Evolutionary conservation across 441 rosid species (phyloP).

Genomic region (Isatis lusitanica): DNA sequence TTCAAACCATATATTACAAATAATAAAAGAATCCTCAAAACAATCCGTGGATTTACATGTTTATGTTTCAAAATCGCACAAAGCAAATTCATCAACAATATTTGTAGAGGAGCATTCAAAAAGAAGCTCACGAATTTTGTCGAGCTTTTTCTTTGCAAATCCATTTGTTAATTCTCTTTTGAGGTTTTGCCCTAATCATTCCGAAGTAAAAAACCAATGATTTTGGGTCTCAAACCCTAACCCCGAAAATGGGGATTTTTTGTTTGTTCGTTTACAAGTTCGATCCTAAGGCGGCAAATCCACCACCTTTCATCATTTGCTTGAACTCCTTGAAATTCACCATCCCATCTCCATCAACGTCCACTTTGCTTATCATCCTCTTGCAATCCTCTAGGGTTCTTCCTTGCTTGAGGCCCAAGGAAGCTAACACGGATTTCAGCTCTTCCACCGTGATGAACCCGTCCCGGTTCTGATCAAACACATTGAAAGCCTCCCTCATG

Average conservation of each 20-base stretch:
- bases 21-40: constrained; percentile 3
- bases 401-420: constrained; percentile 83
- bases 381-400: constrained; percentile 77
- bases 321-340: constrained; percentile 79
- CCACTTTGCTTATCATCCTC: constrained; percentile 80
- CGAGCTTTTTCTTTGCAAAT: constrained; percentile 18
- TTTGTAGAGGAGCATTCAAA: constrained; percentile 22
- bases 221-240: constrained; percentile 28
- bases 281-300: constrained; percentile 76
- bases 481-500: constrained; percentile 79
- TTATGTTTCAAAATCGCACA: constrained; percentile 26
- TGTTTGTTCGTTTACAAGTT: constrained; percentile 9
- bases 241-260: neutral
- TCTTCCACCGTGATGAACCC: constrained; percentile 89
- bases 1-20: constrained; percentile 6
- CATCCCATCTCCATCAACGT: constrained; percentile 90
- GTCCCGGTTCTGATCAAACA: constrained; percentile 86
- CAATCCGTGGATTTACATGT: constrained; percentile 6
- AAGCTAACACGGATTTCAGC: constrained; percentile 67
- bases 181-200: constrained; percentile 31
- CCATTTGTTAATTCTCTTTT: constrained; percentile 8
- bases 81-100: constrained; percentile 21
- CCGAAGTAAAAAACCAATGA: constrained; percentile 24
- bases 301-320: constrained; percentile 98
- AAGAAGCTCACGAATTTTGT: constrained; percentile 22